Base-by-base conservation (phyloP, 306 rosid species). In the Begonia peltatifolia region DNA sequence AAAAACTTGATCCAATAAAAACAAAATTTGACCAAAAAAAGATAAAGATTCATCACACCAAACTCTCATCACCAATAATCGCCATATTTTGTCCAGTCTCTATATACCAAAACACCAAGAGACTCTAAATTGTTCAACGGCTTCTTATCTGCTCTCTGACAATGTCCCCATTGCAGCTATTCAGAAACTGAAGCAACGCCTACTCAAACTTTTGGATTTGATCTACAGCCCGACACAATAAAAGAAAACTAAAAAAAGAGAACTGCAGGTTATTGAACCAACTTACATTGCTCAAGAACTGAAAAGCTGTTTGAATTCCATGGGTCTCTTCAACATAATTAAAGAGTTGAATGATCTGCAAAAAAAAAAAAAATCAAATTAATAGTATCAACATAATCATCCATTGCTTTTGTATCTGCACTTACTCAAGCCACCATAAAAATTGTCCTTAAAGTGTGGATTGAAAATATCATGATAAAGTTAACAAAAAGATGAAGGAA, bases 241-340 rank as follows among this genome's bases (percentile, higher is more conserved):
- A 13, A 38, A 41, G 13, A 42, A 41, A 3, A 53, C 30, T 46
- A 57, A 53, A 58, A 48, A 50, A 50, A 7, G 50, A 22, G 46
- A 53, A 12, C 15, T 16, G 15, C 44, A 6, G 23, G 12, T 14
- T 13, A 53, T 2, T 41, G 43, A 18, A 41, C 35, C 59, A 62
- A 60, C 57, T 53, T 80, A 90, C 99, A 64, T 81, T 83, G 78
- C 84, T 81, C 80, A 90, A 64, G 79, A 90, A 90, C 65, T 83
- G 86, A 73, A 90, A 90, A 70, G 96, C 94, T 60, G 79, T 66
- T 55, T 65, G 82, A 56, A 59, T 75, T 52, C 75, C 83, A 17
- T 81, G 74, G 77, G 76, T 79, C 80, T 67, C 94, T 78, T 84
- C 73, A 52, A 87, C 70, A 81, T 84, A 75, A 68, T 71, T 67